Evolutionary conservation across 257 asterid genomes (phyloP), one percentile per base, ranked within the genome.

Genomic region (Buddleja alternifolia): DNA sequence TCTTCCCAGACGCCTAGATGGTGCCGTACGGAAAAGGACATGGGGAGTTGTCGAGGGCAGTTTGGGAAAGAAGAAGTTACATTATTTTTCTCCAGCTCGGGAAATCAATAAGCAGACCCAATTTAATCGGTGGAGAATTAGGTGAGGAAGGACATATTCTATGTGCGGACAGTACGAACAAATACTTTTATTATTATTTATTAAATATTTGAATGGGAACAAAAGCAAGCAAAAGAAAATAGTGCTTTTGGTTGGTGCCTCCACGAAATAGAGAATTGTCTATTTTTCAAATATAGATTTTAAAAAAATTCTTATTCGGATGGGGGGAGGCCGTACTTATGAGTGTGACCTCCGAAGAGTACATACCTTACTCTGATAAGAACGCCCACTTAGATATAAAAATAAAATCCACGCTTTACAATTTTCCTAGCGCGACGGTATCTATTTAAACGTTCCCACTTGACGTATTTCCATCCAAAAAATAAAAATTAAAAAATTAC

Each of bases 241-340:
- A n/a, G n/a, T n/a, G n/a, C n/a, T n/a, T n/a, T n/a, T n/a, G n/a
- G n/a, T n/a, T n/a, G n/a, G n/a, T n/a, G n/a, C n/a, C n/a, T n/a
- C n/a, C n/a, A n/a, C n/a, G n/a, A n/a, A n/a, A n/a, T n/a, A n/a
- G n/a, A n/a, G n/a, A n/a, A n/a, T n/a, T n/a, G n/a, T n/a, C n/a
- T n/a, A n/a, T n/a, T n/a, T n/a, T n/a, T n/a, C n/a, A n/a, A n/a
- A n/a, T n/a, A n/a, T n/a, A n/a, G n/a, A n/a, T n/a, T n/a, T n/a
- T n/a, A n/a, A n/a, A n/a, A n/a, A n/a, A n/a, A n/a, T n/a, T n/a
- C n/a, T n/a, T n/a, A n/a, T n/a, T n/a, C n/a, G n/a, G n/a, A n/a
- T n/a, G n/a, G n/a, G 71, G 75, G 74, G 25, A 71, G 77, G 86
- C 97, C 97, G 97, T 90, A 90, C 97, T 90, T 86, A 83, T 83